A percentile compares a stretch with the other conserved stretches of the same genome.
phyloP scores from a whole-genome alignment of 768 basidiomycete species.

The Psilocybe azurescens region DNA sequence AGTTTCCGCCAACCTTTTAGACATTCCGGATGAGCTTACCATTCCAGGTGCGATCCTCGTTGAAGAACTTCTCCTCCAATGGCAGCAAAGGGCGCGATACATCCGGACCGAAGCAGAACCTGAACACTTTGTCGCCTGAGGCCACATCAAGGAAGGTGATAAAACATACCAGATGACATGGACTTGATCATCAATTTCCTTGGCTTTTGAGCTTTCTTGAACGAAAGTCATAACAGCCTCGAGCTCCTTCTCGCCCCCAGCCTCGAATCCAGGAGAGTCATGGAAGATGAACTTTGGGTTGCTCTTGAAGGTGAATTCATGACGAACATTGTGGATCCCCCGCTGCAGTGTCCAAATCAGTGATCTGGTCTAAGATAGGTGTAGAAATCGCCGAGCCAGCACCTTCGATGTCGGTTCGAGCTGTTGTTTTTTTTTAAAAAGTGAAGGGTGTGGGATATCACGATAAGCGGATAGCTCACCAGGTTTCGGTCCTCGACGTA shows the following conservation, averaged over 20 bases:
- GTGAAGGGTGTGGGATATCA: not conserved
- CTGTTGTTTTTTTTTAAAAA: slow-evolving; percentile 14
- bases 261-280: slow-evolving; percentile 46
- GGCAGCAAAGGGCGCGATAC: slow-evolving; percentile 28
- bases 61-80: slow-evolving; percentile 36
- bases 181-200: slow-evolving; percentile 29
- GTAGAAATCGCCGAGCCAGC: not conserved
- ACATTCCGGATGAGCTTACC: slow-evolving; percentile 25
- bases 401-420: slow-evolving; percentile 21
- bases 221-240: slow-evolving; percentile 37
- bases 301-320: slow-evolving; percentile 33
- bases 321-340: slow-evolving; percentile 38
- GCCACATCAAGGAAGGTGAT: not conserved
- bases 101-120: slow-evolving; percentile 44
- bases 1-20: not conserved
- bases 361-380: not conserved
- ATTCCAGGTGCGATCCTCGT: slow-evolving; percentile 26
- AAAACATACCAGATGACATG: slow-evolving; percentile 43
- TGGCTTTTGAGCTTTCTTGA: slow-evolving; percentile 20
- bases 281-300: slow-evolving; percentile 43
- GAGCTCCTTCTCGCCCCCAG: slow-evolving; percentile 35
- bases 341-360: slow-evolving; percentile 26
- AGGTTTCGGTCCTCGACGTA: not conserved
- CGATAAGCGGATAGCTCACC: slow-evolving; percentile 2
- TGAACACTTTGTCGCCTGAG: no score